Evolutionary conservation across 257 asterid species (phyloP), one percentile per base, ranked within the genome.

Genomic region (Ajuga chamaepitys): DNA sequence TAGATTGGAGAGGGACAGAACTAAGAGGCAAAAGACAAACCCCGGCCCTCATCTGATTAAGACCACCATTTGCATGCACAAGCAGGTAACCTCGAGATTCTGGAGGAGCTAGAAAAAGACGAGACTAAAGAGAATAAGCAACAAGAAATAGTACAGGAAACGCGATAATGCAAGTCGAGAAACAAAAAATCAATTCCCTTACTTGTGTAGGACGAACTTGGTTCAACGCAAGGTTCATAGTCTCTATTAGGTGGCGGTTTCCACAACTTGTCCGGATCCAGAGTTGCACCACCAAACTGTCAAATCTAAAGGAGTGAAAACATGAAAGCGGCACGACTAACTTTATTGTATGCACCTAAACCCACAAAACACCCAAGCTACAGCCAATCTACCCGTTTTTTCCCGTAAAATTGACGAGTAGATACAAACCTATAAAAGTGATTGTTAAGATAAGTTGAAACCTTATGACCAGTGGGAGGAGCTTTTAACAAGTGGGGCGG

Each of bases 21-120:
- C n/a, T 26, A 58, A 14, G 67, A 8, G 37, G 58, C 74, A 50
- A 64, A 70, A 70, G 26, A 85, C 80, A 13, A 28, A 93, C 97
- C 97, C 97, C 97, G 9, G 97, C 95, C 56, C 95, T 83, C 97
- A 93, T 93, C 80, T 93, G 98, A 80, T 93, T 93, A 66, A 93
- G 91, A 64, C 98, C 98, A 17, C 98, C 98, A 84, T 93, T 89
- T 65, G 98, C 81, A 82, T 93, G 84, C 54, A 93, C 98, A 70
- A 89, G 72, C 64, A 89, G 81, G 83, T 87, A 89, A 61, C 98
- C 98, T 50, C 78, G 86, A 66, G 98, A 75, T 70, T 82, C 89
- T 51, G 81, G 81, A 69, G 87, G 86, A 65, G 74, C 98, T 93
- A 89, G 53, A 81, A 62, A 52, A 10, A 51, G 55, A 75, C 24